Evolutionary conservation across 2,329 filamentous ascomycete species (phyloP).

Genomic region (Pseudocercospora crystallina): DNA sequence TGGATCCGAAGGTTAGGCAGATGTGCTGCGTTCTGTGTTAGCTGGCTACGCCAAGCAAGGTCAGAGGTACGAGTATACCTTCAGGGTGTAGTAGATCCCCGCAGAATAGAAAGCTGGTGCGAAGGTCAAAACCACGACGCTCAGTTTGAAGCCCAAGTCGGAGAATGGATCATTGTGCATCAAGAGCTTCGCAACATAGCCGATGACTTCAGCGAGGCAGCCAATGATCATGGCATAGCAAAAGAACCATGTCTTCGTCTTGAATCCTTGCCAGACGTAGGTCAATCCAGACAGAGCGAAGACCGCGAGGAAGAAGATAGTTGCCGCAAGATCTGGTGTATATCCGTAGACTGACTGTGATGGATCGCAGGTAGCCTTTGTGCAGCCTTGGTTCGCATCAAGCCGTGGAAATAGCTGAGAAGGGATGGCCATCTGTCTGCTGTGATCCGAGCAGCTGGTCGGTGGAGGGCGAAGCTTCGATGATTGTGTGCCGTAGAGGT

Average conservation of each 20-base stretch:
- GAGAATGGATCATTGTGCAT: conserved; percentile 45
- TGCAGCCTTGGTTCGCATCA: conserved; percentile 31
- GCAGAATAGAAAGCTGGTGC: conserved; percentile 48
- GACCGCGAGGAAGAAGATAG: conserved; percentile 40
- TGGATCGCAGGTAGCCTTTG: conserved; percentile 27
- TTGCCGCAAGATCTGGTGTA: conserved; percentile 39
- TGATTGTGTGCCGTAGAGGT: neutral
- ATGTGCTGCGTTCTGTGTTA: too few species aligned
- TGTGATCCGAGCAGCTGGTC: neutral
- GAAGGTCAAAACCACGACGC: conserved; percentile 45
- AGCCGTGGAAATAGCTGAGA: conserved; percentile 20
- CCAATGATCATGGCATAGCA: conserved; percentile 43
- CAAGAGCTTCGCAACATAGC: conserved; percentile 45
- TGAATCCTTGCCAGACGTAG: conserved; percentile 35
- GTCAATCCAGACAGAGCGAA: conserved; percentile 35
- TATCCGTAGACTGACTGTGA: conserved; percentile 34
- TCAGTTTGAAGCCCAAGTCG: conserved; percentile 44
- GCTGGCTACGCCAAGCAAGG: neutral
- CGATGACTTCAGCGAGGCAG: conserved; percentile 43
- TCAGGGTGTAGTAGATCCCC: conserved; percentile 44
- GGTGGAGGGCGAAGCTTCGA: neutral
- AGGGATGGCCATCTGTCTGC: conserved; percentile 15
- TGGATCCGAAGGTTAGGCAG: conserved; percentile 42
- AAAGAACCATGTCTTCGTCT: conserved; percentile 41
- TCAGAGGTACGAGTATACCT: too few species aligned